Evolutionary conservation across 441 rosid species (phyloP).

Genomic region (Pelargonium fulgidum): DNA sequence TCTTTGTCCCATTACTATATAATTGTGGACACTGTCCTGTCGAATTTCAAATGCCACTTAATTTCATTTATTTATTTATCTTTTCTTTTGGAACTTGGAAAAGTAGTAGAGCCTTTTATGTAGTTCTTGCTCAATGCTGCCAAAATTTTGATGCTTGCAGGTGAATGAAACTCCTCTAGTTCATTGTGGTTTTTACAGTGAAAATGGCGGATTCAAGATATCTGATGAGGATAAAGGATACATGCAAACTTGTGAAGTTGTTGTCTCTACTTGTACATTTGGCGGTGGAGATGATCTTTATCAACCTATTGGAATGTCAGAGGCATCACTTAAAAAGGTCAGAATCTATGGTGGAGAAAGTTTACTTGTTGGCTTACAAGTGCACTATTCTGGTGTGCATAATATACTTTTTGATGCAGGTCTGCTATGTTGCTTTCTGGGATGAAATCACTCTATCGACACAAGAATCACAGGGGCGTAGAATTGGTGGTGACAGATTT

Average conservation of each 20-base stretch:
- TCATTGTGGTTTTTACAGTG: constrained; percentile 85
- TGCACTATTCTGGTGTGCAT: constrained; percentile 11
- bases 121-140: constrained; percentile 21
- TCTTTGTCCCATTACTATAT: neutral
- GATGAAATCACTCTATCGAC: constrained; percentile 76
- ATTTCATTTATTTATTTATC: neutral
- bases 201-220: constrained; percentile 66
- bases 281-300: constrained; percentile 99
- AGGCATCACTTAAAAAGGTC: constrained; percentile 66
- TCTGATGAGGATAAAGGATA: constrained; percentile 59
- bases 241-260: constrained; percentile 60
- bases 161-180: constrained; percentile 50
- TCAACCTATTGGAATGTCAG: constrained; percentile 83
- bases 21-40: neutral
- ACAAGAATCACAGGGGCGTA: constrained; percentile 59
- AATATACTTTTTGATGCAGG: constrained; percentile 44
- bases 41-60: neutral
- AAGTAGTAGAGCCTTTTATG: constrained; percentile 7
- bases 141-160: constrained; percentile 36
- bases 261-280: constrained; percentile 88
- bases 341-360: constrained; percentile 20
- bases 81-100: too few relatives aligned
- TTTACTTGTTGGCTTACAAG: constrained; percentile 13
- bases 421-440: constrained; percentile 95
- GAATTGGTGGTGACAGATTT: constrained; percentile 46